Percentiles rank a stretch among this genome's conserved stretches.
phyloP scores from a whole-genome alignment of 1,284 basidiomycete genomes.

The Rhodotorula sp. region DNA sequence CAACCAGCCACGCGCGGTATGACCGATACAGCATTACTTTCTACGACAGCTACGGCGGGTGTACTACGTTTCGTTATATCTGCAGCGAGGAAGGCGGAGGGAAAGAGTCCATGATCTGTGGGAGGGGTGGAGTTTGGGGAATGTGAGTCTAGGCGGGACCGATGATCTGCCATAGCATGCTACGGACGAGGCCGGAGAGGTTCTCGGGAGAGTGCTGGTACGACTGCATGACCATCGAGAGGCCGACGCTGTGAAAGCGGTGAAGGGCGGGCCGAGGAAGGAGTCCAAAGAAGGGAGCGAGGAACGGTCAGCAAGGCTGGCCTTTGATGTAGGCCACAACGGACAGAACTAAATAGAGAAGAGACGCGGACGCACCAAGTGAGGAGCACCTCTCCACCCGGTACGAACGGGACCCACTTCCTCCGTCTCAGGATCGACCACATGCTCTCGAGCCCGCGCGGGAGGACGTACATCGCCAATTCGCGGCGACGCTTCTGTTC shows the following conservation, averaged over 20 bases:
- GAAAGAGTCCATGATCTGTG: too few relatives aligned
- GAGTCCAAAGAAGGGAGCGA: constrained; percentile 31
- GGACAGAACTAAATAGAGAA: constrained; percentile 39
- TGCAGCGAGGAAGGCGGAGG: too few relatives aligned
- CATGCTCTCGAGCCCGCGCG: constrained; percentile 64
- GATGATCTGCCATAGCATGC: constrained; percentile 86
- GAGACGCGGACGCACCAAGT: constrained; percentile 57
- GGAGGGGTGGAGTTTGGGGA: not conserved
- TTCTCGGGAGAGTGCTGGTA: constrained; percentile 83
- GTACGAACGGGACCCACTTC: constrained; percentile 68
- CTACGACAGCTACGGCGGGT: too few relatives aligned
- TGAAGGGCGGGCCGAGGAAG: not conserved
- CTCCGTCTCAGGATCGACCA: constrained; percentile 78
- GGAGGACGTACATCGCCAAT: constrained; percentile 82
- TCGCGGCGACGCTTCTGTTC: constrained; percentile 76
- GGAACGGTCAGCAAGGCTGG: too few relatives aligned
- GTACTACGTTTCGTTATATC: too few relatives aligned
- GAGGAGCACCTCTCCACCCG: constrained; percentile 65
- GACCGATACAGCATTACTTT: too few relatives aligned
- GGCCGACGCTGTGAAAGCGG: constrained; percentile 60
- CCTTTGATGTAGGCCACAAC: too few relatives aligned
- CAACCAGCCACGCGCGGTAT: too few relatives aligned
- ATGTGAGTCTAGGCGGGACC: constrained; percentile 65
- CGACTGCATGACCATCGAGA: constrained; percentile 88
- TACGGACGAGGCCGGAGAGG: constrained; percentile 78